Conservation (phyloP, 176 grass and related monocot genomes). For the Miscanthus lutarioriparius region DNA sequence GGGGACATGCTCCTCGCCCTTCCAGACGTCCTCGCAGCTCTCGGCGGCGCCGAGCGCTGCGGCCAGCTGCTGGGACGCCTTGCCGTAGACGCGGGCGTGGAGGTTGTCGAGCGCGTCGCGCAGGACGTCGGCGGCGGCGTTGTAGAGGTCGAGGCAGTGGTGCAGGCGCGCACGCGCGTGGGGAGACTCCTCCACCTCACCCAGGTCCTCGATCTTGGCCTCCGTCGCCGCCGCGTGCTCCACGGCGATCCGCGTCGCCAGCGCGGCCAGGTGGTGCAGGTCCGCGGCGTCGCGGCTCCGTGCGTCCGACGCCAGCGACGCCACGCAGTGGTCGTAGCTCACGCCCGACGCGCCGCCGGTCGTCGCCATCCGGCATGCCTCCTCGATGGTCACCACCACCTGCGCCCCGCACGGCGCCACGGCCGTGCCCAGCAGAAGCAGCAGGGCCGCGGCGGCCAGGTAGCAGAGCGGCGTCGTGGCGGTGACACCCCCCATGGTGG, state of each 20-base stretch:
- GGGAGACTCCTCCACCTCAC: slow-evolving; percentile 35
- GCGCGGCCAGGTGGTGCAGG: slow-evolving; percentile 34
- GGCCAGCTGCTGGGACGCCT: slow-evolving; percentile 41
- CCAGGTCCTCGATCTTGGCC: slow-evolving; percentile 41
- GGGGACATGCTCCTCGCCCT: slow-evolving; percentile 33
- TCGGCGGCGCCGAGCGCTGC: slow-evolving; percentile 42
- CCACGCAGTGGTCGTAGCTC: slow-evolving; percentile 45
- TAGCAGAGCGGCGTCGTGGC: background rate
- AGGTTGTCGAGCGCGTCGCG: slow-evolving; percentile 61
- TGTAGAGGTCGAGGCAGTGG: slow-evolving; percentile 47
- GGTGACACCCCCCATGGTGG: background rate
- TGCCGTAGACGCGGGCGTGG: slow-evolving; percentile 39
- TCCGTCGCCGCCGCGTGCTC: slow-evolving; percentile 47
- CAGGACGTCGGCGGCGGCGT: slow-evolving; percentile 33
- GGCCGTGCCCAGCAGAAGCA: no score
- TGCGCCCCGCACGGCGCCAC: background rate
- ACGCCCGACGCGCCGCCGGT: background rate
- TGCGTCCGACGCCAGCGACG: slow-evolving; percentile 19
- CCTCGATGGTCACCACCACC: slow-evolving; percentile 17
- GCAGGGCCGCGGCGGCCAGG: background rate
- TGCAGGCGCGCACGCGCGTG: slow-evolving; percentile 21
- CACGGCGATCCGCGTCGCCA: slow-evolving; percentile 35
- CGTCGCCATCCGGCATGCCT: slow-evolving; percentile 37
- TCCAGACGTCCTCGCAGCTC: slow-evolving; percentile 59
- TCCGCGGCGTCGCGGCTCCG: slow-evolving; percentile 24